Percentiles rank a stretch among this genome's conserved stretches.
Conservation (phyloP, 805 yeast genomes). For the Saccharomyces mikatae region DNA sequence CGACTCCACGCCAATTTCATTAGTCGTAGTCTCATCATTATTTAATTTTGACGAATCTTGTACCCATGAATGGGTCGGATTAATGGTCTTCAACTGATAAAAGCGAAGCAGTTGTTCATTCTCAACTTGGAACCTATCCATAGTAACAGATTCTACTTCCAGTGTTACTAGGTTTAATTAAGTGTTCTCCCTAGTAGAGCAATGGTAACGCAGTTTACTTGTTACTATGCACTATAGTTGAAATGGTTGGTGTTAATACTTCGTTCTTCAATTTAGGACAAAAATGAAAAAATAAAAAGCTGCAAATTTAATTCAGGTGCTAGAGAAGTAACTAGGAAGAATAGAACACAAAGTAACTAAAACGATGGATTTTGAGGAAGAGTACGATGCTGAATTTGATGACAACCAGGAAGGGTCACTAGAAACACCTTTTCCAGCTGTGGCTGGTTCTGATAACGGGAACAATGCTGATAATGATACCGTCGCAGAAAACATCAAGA, state of each 20-base stretch:
- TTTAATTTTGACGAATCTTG: constrained; percentile 28
- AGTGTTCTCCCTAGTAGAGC: neutral
- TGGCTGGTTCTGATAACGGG: constrained; percentile 9
- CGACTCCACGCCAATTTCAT: neutral
- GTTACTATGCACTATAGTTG: neutral
- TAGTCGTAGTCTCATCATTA: constrained; percentile 5
- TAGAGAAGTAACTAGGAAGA: neutral
- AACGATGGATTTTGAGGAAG: constrained; percentile 20
- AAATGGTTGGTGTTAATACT: neutral
- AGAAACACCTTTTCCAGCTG: constrained; percentile 6
- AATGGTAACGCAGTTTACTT: neutral
- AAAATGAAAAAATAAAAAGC: neutral
- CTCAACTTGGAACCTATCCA: constrained; percentile 15
- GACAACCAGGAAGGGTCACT: constrained; percentile 30
- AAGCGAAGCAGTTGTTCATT: constrained; percentile 29
- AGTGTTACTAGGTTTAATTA: no score
- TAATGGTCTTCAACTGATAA: constrained; percentile 38
- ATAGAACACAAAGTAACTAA: constrained; percentile 13
- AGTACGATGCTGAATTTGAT: constrained; percentile 25
- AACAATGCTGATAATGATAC: constrained; percentile 7
- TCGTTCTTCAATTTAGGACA: neutral
- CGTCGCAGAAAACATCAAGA: neutral
- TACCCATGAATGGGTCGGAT: constrained; percentile 35
- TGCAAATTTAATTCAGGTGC: neutral
- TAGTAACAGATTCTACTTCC: neutral